Conservation (phyloP, 805 yeast genomes). For the Saturnispora halmiae region DNA sequence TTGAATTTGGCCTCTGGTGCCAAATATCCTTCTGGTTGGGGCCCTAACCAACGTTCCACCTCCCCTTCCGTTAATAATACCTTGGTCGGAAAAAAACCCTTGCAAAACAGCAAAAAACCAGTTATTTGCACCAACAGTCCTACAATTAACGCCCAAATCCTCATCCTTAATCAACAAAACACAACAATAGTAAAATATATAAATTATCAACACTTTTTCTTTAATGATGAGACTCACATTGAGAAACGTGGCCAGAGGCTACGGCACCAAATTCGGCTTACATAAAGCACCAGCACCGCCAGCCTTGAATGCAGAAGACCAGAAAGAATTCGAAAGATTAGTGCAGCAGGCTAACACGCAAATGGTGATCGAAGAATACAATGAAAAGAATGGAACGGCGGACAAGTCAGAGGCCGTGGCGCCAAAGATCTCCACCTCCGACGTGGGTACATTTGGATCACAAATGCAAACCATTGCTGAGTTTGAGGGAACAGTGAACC, state of each 20-base stretch:
- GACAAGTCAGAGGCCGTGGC: conserved; percentile 22
- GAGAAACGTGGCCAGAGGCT: conserved; percentile 1
- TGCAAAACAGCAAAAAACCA: conserved; percentile 56
- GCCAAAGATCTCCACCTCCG: conserved; percentile 27
- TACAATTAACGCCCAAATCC: conserved; percentile 10
- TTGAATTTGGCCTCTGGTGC: conserved; percentile 42
- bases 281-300: conserved; percentile 47
- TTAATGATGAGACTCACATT: not conserved
- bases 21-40: conserved; percentile 22
- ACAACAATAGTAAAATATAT: not conserved
- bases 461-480: conserved; percentile 78
- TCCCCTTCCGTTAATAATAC: conserved; percentile 58
- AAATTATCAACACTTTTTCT: not conserved
- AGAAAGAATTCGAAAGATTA: conserved; percentile 83
- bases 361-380: conserved; percentile 68
- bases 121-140: conserved; percentile 32
- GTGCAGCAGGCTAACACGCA: conserved; percentile 75
- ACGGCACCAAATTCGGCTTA: conserved; percentile 13
- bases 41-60: conserved; percentile 27
- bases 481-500: conserved; percentile 90
- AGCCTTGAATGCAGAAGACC: conserved; percentile 66
- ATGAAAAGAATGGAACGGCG: conserved; percentile 28
- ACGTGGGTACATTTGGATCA: conserved; percentile 56
- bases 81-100: conserved; percentile 91
- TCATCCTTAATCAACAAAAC: conserved; percentile 10